A percentile compares a stretch with the other conserved stretches of the same genome.
Conservation (phyloP, 106 monocot genomes). For the Narthecium ossifragum region DNA sequence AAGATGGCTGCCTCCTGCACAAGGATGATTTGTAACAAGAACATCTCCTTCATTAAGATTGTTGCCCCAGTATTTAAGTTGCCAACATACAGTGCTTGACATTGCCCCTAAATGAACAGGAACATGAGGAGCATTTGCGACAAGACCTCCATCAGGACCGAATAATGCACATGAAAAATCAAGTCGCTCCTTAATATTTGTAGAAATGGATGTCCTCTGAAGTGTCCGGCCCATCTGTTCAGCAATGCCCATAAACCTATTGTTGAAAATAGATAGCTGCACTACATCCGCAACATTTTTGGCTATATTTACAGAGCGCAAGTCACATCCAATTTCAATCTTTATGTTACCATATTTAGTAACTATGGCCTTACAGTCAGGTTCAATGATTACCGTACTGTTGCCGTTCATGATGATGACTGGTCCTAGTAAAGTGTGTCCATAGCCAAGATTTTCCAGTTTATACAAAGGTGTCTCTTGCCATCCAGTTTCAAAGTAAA, state of each 20-base stretch:
- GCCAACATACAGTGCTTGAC: slow-evolving; percentile 88
- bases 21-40: slow-evolving; percentile 87
- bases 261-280: slow-evolving; percentile 91
- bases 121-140: slow-evolving; percentile 97
- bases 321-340: slow-evolving; percentile 43
- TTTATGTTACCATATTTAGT: slow-evolving; percentile 88
- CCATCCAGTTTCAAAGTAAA: slow-evolving; percentile 90
- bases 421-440: slow-evolving; percentile 56
- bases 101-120: slow-evolving; percentile 96
- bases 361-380: slow-evolving; percentile 62
- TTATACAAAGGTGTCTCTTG: slow-evolving; percentile 61
- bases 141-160: slow-evolving; percentile 91
- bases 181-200: slow-evolving; percentile 92
- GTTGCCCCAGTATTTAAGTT: slow-evolving; percentile 69
- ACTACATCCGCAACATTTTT: slow-evolving; percentile 76
- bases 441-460: slow-evolving; percentile 73
- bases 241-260: slow-evolving; percentile 98
- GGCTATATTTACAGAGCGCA: slow-evolving; percentile 18
- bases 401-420: slow-evolving; percentile 96
- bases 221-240: slow-evolving; percentile 99
- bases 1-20: slow-evolving; percentile 92
- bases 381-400: slow-evolving; percentile 88
- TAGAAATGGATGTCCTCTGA: slow-evolving; percentile 90
- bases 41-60: slow-evolving; percentile 86
- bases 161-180: slow-evolving; percentile 97